Percentiles rank a stretch among this genome's conserved stretches.
Evolutionary conservation across 2,329 filamentous ascomycete species (phyloP).

Genomic region (Aureobasidium sp.): DNA sequence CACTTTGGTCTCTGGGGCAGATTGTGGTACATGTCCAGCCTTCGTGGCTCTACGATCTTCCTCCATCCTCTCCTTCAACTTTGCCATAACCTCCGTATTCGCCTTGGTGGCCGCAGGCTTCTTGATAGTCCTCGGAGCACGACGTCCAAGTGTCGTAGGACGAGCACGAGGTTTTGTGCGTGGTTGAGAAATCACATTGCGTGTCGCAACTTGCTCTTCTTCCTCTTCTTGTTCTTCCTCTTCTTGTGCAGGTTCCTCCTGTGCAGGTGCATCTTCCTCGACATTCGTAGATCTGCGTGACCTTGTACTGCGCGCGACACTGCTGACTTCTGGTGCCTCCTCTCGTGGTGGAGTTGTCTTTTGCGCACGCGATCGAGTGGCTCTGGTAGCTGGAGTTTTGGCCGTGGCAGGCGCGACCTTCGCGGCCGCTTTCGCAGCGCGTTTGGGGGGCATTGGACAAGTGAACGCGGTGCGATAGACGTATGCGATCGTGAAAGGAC

Average conservation of each 20-base stretch:
- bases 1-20: not conserved
- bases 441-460: constrained; percentile 24
- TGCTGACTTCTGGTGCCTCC: constrained; percentile 26
- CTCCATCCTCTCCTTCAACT: constrained; percentile 37
- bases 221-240: too few species aligned
- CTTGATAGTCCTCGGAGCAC: constrained; percentile 29
- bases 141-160: constrained; percentile 24
- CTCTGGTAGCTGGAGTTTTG: constrained; percentile 18
- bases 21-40: constrained; percentile 19
- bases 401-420: constrained; percentile 6
- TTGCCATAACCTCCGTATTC: constrained; percentile 33
- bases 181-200: constrained; percentile 17
- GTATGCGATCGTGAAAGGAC: constrained; percentile 4
- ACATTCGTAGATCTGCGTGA: constrained; percentile 29
- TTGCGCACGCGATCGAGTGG: constrained; percentile 28
- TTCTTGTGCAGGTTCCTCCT: not conserved
- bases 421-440: constrained; percentile 25
- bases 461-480: not conserved
- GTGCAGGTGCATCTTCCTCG: constrained; percentile 3
- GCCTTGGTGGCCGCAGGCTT: constrained; percentile 32
- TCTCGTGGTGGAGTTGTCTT: constrained; percentile 32
- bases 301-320: constrained; percentile 29
- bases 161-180: constrained; percentile 18
- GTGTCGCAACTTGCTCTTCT: constrained; percentile 7
- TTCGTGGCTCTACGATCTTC: constrained; percentile 29